phyloP scores from a whole-genome alignment of 1,284 basidiomycete species.

The Rhodotorula glutinis region DNA sequence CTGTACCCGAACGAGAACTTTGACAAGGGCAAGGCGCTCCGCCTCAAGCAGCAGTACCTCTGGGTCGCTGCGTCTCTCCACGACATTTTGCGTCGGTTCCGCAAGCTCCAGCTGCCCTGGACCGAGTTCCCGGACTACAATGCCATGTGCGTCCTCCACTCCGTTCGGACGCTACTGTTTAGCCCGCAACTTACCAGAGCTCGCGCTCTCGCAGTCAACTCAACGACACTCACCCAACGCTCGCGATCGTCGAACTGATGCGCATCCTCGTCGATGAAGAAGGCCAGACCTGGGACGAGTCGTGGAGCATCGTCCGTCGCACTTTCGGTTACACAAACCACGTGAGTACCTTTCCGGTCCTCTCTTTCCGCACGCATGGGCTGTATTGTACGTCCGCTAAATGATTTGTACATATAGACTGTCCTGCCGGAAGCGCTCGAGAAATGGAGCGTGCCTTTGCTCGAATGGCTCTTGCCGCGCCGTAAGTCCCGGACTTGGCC shows the following conservation, averaged over 20 bases:
- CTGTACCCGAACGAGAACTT: slow-evolving; percentile 58
- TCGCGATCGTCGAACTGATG: slow-evolving; percentile 88
- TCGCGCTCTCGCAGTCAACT: slow-evolving; percentile 62
- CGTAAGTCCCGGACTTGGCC: slow-evolving; percentile 15
- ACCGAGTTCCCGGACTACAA: slow-evolving; percentile 67
- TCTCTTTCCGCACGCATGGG: neutral
- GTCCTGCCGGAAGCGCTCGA: slow-evolving; percentile 52
- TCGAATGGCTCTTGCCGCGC: slow-evolving; percentile 73
- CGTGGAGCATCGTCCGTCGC: slow-evolving; percentile 81
- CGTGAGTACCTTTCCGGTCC: slow-evolving; percentile 15
- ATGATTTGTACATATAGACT: too few species aligned
- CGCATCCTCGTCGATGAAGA: slow-evolving; percentile 80
- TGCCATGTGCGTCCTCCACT: slow-evolving; percentile 12
- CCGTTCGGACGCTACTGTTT: neutral
- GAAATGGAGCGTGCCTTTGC: slow-evolving; percentile 82
- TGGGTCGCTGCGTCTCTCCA: slow-evolving; percentile 57
- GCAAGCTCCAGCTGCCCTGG: slow-evolving; percentile 58
- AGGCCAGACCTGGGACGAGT: slow-evolving; percentile 72
- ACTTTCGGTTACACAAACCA: slow-evolving; percentile 94
- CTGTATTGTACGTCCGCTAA: neutral
- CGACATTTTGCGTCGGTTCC: slow-evolving; percentile 67
- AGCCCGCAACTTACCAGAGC: neutral
- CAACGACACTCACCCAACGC: slow-evolving; percentile 90
- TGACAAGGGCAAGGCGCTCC: slow-evolving; percentile 75
- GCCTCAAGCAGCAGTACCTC: slow-evolving; percentile 85